phyloP scores from a whole-genome alignment of 495 filamentous ascomycete genomes.

The Evernia prunastri region DNA sequence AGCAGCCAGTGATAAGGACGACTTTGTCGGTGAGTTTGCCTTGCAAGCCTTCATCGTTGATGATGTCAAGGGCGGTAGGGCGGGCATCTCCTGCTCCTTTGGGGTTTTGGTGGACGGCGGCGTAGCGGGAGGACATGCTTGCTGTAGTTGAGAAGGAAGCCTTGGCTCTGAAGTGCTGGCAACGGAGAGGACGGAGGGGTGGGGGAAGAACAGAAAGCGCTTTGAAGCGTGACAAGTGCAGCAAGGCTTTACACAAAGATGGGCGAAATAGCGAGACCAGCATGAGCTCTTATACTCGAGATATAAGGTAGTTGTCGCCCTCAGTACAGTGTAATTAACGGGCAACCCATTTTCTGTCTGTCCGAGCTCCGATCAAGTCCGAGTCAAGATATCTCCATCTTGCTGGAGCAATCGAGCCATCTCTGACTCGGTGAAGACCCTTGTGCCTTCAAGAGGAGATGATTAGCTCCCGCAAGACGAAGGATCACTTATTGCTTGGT shows the following conservation, averaged over 20 bases:
- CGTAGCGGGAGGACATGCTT: slow-evolving; percentile 30
- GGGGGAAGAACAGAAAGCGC: neutral
- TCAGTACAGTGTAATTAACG: too few relatives aligned
- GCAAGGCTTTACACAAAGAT: neutral
- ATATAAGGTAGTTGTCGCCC: too few relatives aligned
- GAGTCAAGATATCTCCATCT: neutral
- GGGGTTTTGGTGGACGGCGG: slow-evolving; percentile 34
- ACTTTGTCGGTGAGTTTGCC: slow-evolving; percentile 45
- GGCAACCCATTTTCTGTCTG: too few relatives aligned
- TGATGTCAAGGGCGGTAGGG: slow-evolving; percentile 41
- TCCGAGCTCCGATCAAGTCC: neutral
- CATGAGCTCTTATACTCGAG: neutral
- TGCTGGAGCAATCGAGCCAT: too few relatives aligned
- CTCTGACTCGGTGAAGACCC: too few relatives aligned
- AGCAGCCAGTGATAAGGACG: slow-evolving; percentile 64
- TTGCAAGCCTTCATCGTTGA: slow-evolving; percentile 38
- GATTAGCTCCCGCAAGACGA: neutral
- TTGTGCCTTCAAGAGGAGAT: too few relatives aligned
- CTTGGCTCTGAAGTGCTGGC: neutral
- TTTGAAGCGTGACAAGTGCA: neutral
- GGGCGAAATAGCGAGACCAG: neutral
- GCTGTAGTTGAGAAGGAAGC: neutral
- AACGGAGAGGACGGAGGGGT: neutral
- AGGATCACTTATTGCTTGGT: neutral
- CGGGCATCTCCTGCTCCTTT: slow-evolving; percentile 43